These are phyloP conservation scores for Fusarium anthophilum DNA, from an alignment of 2,329 filamentous ascomycete genomes.

Conservation along the genomic window DNA sequence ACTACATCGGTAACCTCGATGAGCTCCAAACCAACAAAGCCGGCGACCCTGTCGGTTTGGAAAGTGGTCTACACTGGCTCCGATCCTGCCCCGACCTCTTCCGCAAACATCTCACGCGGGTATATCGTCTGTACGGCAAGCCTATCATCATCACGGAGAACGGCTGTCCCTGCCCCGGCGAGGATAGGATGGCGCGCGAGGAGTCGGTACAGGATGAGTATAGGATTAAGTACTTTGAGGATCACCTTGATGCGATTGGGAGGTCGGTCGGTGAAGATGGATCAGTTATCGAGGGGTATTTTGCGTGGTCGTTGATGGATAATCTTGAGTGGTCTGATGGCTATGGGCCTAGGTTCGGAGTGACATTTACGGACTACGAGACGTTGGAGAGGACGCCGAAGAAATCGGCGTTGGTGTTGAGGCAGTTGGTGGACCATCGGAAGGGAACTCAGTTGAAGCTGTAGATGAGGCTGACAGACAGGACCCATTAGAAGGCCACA, in stretches of 20 bases:
- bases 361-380: slow-evolving; percentile 23
- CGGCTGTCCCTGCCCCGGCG: slow-evolving; percentile 21
- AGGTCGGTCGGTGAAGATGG: slow-evolving; percentile 22
- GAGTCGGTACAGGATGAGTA: slow-evolving; percentile 51
- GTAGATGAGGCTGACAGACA: background rate
- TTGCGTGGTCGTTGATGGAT: slow-evolving; percentile 33
- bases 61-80: slow-evolving; percentile 23
- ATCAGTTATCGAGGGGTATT: slow-evolving; percentile 11
- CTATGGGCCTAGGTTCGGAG: slow-evolving; percentile 24
- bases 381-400: slow-evolving; percentile 28
- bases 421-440: background rate
- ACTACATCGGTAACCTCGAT: slow-evolving; percentile 22
- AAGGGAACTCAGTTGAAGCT: background rate
- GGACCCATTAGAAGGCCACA: too few species aligned
- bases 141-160: slow-evolving; percentile 31
- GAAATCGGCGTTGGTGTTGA: slow-evolving; percentile 16
- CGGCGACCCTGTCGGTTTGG: background rate
- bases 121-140: slow-evolving; percentile 23
- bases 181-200: slow-evolving; percentile 34
- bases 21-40: slow-evolving; percentile 19
- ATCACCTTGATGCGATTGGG: slow-evolving; percentile 51
- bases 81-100: slow-evolving; percentile 22
- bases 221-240: slow-evolving; percentile 49
- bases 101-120: slow-evolving; percentile 18
- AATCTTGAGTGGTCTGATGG: slow-evolving; percentile 33